Base-by-base conservation (phyloP, 1,139 yeast species). In the Suhomyces ambrosiae region DNA sequence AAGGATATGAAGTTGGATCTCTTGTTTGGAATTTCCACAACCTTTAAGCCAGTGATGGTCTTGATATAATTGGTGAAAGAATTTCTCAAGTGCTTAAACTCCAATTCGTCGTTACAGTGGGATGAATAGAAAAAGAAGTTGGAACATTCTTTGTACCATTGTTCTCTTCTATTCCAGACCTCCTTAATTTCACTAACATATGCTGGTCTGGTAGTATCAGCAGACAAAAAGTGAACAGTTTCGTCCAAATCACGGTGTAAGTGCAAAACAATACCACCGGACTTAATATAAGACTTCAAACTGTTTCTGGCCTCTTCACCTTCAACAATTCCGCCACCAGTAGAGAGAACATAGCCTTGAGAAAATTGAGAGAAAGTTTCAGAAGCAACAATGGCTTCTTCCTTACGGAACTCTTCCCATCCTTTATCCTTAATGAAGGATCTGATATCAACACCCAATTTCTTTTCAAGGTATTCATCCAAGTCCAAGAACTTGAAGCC, bases 291-390 rank as follows among this genome's bases (percentile, higher is more conserved):
- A 8, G 68, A 56, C 52, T 80, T 73, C 56, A 92, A 69, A 8
- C 77, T 47, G 5, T 68, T 68, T 52, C 97, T 78, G 7, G 94
- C 81, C n/a, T 60, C 74, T 9, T 74, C 74, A 22, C 77, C 76
- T 62, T 92, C 98, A 23, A 92, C 96, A 46, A 94, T 74, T 6
- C 99, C 99, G 28, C 99, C 99, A 23, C 99, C 99, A 38, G 97
- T 87, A 1, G 98, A 87, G 37, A 89, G 74, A 23, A 92, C 86
- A 52, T 80, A 72, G 3, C 86, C 86, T 3, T 64, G 59, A 4
- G 80, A 68, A 50, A 74, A 67, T 21, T 70, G 61, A 1, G 54
- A 48, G 31, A 88, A 54, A 24, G 74, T 68, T 30, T 79, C 76
- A 33, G 74, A 61, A 42, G 87, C 78, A 29, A 86, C 64, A 27